Evolutionary conservation across 352 stramenopile genomes (phyloP), one percentile per base, ranked within the genome.

Genomic region (Pelagophyceae sp.): DNA sequence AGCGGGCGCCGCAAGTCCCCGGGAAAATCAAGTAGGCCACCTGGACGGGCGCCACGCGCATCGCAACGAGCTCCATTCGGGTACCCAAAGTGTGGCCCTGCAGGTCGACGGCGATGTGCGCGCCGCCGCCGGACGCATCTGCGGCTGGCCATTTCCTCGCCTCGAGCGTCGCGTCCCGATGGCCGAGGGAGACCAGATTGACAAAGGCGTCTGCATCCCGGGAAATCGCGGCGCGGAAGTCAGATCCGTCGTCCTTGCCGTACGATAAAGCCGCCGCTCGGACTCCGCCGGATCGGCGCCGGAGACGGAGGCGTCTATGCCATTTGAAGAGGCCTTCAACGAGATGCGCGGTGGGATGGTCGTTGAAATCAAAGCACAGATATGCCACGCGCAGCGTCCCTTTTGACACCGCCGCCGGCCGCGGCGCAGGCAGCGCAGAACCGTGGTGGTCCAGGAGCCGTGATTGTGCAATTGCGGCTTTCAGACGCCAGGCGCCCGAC

Each of bases 21-120:
- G 89, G 89, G 70, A 89, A 94, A 38, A 92, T 88, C 23, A 94
- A 82, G 77, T 92, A 94, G 81, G 90, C 92, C 20, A 92, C 87
- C 72, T 92, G 83, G 45, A 94, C 84, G 11, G 83, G 81, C 23
- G 88, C 87, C 27, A 87, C 85, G 27, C 83, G 79, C 32, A 76
- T 75, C 5, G 86, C 87, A 33, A 84, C 79, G 77, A 94, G 87
- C 78, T 85, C 74, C 58, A 84, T 82, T 15, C 88, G 83, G 27
- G 75, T 82, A 38, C 89, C 83, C 0, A 85, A 83, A 0, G 88
- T 93, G 75, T 90, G 87, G 25, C 87, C 89, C 84, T 94, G 89
- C 1, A 89, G 85, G 65, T 94, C 89, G 80, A 94, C 90, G 27
- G 92, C 40, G 76, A 94, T 89, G 58, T 93, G 80, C 33, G 29